Base-by-base conservation (phyloP, 2,329 filamentous ascomycete genomes). In the Alternaria rosae region DNA sequence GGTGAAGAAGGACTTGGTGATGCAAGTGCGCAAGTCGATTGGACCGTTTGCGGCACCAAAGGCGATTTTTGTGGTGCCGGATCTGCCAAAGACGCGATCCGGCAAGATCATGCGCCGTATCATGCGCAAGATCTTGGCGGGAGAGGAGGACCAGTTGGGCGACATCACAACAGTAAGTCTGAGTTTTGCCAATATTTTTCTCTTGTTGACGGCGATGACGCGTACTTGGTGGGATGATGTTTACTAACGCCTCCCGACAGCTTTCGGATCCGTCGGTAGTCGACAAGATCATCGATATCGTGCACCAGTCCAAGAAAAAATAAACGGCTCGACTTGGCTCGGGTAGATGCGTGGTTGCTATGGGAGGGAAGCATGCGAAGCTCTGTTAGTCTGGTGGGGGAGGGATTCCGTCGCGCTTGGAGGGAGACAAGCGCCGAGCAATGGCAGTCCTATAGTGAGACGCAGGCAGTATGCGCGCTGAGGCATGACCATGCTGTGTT, bases 51-150 rank as follows among this genome's bases (percentile, higher is more conserved):
- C 95, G 5, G 94, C 95, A 30, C 95, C 95, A 67, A 99, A 98
- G 86, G 91, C 91, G 20, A 90, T 99, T 67, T 95, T 89, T 79
- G 88, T 97, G 57, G 92, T 99, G 45, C 91, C 93, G 4, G 95
- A 99, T 79, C 87, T 99, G 68, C 95, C 95, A 74, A 98, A 99
- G 89, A 99, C 95, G 38, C 88, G 95, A 72, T 97, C 92, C 71
- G 95, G 95, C 70, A 99, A 99, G 91, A 99, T 99, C 77, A 99
- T 99, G 95, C 88, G 95, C 67, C 90, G 95, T 68, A 97, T 99
- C 77, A 82, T 99, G 84, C 88, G 95, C 74, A 99, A 99, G 92
- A 97, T 99, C 76, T 82, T 99, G 71, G 94, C 94, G 15, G 94
- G 94, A 35, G 95, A 99, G 85, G 94, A 97, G 82, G 95, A 99